These are phyloP conservation scores for Exophiala aquamarina DNA, from an alignment of 2,329 filamentous ascomycete species.

Conservation along the genomic window DNA sequence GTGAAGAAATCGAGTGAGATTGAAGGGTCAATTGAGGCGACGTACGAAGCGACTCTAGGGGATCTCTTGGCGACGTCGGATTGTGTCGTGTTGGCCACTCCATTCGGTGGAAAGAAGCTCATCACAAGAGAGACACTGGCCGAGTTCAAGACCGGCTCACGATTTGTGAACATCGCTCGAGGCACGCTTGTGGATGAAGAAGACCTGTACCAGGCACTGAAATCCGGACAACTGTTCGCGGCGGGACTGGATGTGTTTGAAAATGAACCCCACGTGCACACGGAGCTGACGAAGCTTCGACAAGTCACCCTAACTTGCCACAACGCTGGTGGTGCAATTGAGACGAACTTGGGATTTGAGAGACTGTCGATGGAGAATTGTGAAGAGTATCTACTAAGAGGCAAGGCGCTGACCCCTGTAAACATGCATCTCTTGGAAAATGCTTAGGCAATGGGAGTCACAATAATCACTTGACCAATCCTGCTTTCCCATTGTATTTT, in stretches of 20 bases:
- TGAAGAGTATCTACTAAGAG: constrained; percentile 39
- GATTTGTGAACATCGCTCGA: constrained; percentile 55
- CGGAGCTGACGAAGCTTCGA: constrained; percentile 39
- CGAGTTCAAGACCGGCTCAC: constrained; percentile 49
- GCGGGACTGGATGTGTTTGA: constrained; percentile 58
- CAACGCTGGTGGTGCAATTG: constrained; percentile 50
- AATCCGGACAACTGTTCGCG: constrained; percentile 45
- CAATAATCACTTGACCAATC: no score
- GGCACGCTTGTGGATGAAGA: constrained; percentile 55
- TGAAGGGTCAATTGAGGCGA: constrained; percentile 41
- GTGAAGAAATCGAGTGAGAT: constrained; percentile 38
- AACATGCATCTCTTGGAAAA: no score
- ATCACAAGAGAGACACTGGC: constrained; percentile 43
- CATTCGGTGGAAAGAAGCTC: constrained; percentile 40
- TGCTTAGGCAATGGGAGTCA: no score
- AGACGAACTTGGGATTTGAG: constrained; percentile 53
- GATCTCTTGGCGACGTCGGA: constrained; percentile 45
- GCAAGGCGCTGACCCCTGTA: constrained; percentile 44
- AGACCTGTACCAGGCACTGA: constrained; percentile 48
- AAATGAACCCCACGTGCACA: constrained; percentile 53
- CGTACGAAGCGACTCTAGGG: constrained; percentile 43
- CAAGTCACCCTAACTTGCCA: constrained; percentile 50
- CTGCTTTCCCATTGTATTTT: no score
- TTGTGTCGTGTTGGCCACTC: constrained; percentile 50
- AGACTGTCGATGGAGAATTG: constrained; percentile 49